Evolutionary conservation across 257 asterid species (phyloP), one percentile per base, ranked within the genome.

Genomic region (Ligustrum vulgare): DNA sequence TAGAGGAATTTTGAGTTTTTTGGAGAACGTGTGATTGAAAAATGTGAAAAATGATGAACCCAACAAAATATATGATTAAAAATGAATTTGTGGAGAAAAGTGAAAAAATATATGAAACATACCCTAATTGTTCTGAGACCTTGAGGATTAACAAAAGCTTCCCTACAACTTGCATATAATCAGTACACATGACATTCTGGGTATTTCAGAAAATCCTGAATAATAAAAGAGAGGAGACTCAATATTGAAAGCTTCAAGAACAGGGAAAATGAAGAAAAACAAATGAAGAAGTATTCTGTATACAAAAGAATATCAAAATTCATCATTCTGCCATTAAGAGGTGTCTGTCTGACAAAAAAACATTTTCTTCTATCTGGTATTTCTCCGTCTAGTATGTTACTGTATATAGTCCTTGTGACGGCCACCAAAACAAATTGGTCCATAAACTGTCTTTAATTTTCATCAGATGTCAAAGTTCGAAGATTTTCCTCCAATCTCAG

Each of bases 401-500:
- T 25, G 34, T 60, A 11, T 60, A 60, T 60, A 20, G 64, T 22
- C 5, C 32, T 8, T 8, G 32, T n/a, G 34, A 60, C 67, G 6
- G 15, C 67, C 67, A 60, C 67, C n/a, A 25, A 60, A 60, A 60
- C 35, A 25, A 22, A n/a, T 60, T n/a, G 31, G 25, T 60, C 34
- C 34, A 60, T 23, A 23, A 60, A 60, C 16, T 23, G 67, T 60
- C 8, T 8, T 23, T 60, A 25, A 23, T 60, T 35, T 60, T 41
- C 67, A 11, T 60, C 1, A 60, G n/a, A 25, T 25, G 35, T 60
- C 34, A 4, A 60, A 25, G 67, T 60, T 60, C 3, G 2, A 25
- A 60, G 67, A 60, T 60, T 60, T 23, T 56, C 25, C 35, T 66
- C 47, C 49, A 41, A 41, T 73, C 80, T 33, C 73, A 47, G 72